Base-by-base conservation (phyloP, 2,329 filamentous ascomycete species). In the Penicillium sp. region DNA sequence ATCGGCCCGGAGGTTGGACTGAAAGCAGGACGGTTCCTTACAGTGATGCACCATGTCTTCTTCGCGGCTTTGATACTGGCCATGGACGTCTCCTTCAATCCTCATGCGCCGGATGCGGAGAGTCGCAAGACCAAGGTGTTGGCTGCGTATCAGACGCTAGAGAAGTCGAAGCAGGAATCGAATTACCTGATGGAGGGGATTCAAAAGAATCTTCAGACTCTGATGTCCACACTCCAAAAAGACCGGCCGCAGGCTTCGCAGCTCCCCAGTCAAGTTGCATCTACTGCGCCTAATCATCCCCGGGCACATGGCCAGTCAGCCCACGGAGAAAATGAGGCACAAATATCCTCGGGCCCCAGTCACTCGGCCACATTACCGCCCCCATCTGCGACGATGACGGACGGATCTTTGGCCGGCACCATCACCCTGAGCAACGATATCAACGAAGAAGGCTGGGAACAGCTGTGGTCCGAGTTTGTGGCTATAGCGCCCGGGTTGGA, bases 1-100 rank as follows among this genome's bases (percentile, higher is more conserved):
- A 48, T 61, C 11, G 52, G 54, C 7, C 37, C 60, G 10, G 58
- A 60, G n/a, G 22, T 63, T 12, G 62, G 56, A 11, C 42, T 69
- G 5, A 63, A 57, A 25, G 61, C 65, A 6, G 57, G 56, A 10
- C 63, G 64, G 8, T 64, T 67, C 45, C 68, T 66, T 63, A 57
- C 58, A 4, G 59, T 66, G 31, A 61, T 65, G 58, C 64, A 69
- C 8, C 69, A 71, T 57, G 55, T 67, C 7, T 66, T 67, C 38
- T 61, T 63, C 14, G 69, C 67, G 2, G 69, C 67, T 6, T 37
- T 71, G 7, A 65, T 65, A 15, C 47, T 71, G 4, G 67, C 65
- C 5, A 67, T 66, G 41, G 66, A 70, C 31, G 65, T 68, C 4
- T 68, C 68, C 1, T 63, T 71, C 35, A 61, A 65, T 11, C 63